Evolutionary conservation across 2,329 filamentous ascomycete genomes (phyloP), one percentile per base, ranked within the genome.

Genomic region (Fusarium acutatum): DNA sequence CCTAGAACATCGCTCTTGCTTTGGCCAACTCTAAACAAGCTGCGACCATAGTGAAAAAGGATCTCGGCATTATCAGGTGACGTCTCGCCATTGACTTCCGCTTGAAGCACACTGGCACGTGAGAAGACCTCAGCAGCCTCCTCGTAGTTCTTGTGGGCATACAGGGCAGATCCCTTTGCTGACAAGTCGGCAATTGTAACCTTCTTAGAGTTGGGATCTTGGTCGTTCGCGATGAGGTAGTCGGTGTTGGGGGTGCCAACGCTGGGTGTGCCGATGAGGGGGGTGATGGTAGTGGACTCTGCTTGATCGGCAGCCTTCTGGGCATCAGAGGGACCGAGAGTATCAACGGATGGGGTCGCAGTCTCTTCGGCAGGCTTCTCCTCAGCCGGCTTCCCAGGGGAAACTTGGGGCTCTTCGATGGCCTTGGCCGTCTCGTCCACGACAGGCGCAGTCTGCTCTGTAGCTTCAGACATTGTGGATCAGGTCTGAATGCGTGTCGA

Each of bases 1-100:
- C 96, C 96, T 40, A 99, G 87, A 30, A 99, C 95, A 80, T 98
- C 95, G 80, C 95, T 98, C 83, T 97, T 97, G 81, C 91, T 92
- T 81, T 98, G 93, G 35, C 95, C 96, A 68, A 98, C 93, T 82
- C 95, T 95, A 87, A 97, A 98, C 26, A 99, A 86, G 64, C 94
- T 94, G 80, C 96, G 94, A 20, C 96, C 96, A 83, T 99, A 99
- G 73, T 95, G 90, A 82, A 97, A 99, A 26, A 98, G 90, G 52
- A 99, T 90, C 81, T 98, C 96, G 57, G 95, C 96, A 78, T 99
- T 99, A 65, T 94, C 92, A 8, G 94, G 91, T 22, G 91, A 91
- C 88, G 97, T 93, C 83, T 98, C 96, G 82, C 96, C 96, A 81
- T 98, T 96, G 81, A 98, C 87, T 81, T 94, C 90, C 65, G 94